A percentile compares a stretch with the other conserved stretches of the same genome.
Conservation (phyloP, 352 stramenopile species). For the Pythium grandisporangium region DNA sequence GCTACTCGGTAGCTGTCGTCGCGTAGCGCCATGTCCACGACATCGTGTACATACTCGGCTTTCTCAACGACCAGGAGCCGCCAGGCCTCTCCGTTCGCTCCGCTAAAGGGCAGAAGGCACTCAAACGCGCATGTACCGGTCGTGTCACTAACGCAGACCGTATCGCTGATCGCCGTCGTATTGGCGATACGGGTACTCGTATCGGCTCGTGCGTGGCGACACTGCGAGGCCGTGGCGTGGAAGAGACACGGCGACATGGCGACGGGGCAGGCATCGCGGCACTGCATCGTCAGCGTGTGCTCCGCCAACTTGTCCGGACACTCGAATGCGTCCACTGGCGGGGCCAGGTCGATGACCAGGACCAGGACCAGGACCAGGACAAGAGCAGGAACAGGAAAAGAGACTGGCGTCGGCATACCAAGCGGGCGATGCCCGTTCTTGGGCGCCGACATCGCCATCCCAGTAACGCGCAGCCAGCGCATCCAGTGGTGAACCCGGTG, state of each 20-base stretch:
- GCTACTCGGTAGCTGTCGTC: constrained; percentile 19
- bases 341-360: too few relatives aligned
- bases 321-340: too few relatives aligned
- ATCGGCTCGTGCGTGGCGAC: too few relatives aligned
- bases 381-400: too few relatives aligned
- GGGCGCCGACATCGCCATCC: too few relatives aligned
- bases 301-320: constrained; percentile 5
- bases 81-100: constrained; percentile 11
- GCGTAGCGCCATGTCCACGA: background rate
- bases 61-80: constrained; percentile 21
- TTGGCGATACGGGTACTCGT: too few relatives aligned
- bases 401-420: too few relatives aligned
- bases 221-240: constrained; percentile 1
- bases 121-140: constrained; percentile 20
- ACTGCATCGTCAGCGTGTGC: constrained; percentile 11
- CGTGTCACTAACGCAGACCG: constrained; percentile 6
- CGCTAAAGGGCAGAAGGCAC: constrained; percentile 25
- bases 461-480: too few relatives aligned
- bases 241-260: constrained; percentile 11
- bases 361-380: too few relatives aligned
- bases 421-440: too few relatives aligned
- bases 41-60: constrained; percentile 20
- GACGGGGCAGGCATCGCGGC: constrained; percentile 3
- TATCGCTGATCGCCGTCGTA: too few relatives aligned
- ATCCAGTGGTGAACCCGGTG: too few relatives aligned